Evolutionary conservation across 768 basidiomycete genomes (phyloP).

Genomic region (Pholiota molesta): DNA sequence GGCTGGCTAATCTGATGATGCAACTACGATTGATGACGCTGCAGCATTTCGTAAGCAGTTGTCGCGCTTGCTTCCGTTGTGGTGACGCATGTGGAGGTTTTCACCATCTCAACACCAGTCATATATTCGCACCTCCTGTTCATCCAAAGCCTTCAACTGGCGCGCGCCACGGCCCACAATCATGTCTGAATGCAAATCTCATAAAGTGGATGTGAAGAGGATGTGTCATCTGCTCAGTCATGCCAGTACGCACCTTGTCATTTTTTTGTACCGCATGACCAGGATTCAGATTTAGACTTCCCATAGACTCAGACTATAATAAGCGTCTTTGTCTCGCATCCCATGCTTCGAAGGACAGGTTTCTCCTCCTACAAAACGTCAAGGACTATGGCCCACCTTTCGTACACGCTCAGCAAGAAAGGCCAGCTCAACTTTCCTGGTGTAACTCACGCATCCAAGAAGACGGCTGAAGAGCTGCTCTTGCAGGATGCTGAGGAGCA

Average conservation of each 20-base stretch:
- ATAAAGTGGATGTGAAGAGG: neutral
- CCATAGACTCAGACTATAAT: neutral
- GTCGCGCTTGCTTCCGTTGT: too few relatives aligned
- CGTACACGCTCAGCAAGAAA: conserved; percentile 26
- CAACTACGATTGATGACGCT: too few relatives aligned
- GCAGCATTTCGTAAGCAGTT: too few relatives aligned
- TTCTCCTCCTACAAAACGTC: neutral
- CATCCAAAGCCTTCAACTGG: too few relatives aligned
- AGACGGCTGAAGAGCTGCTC: conserved; percentile 44
- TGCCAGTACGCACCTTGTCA: neutral
- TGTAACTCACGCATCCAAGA: conserved; percentile 44
- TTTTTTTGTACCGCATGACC: conserved; percentile 1
- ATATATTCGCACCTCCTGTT: too few relatives aligned
- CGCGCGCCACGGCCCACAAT: too few relatives aligned
- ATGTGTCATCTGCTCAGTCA: conserved; percentile 1
- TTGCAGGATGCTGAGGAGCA: conserved; percentile 49
- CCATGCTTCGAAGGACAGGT: neutral
- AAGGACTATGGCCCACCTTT: conserved; percentile 28
- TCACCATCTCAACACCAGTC: too few relatives aligned
- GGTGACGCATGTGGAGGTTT: too few relatives aligned
- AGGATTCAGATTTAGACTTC: neutral
- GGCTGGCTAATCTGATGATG: too few relatives aligned
- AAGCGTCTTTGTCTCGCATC: neutral
- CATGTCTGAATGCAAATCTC: too few relatives aligned
- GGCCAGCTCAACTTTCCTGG: conserved; percentile 54